A percentile compares a stretch with the other conserved stretches of the same genome.
Conservation (phyloP, 2,329 filamentous ascomycete genomes). For the Emergomyces pasteurianus region DNA sequence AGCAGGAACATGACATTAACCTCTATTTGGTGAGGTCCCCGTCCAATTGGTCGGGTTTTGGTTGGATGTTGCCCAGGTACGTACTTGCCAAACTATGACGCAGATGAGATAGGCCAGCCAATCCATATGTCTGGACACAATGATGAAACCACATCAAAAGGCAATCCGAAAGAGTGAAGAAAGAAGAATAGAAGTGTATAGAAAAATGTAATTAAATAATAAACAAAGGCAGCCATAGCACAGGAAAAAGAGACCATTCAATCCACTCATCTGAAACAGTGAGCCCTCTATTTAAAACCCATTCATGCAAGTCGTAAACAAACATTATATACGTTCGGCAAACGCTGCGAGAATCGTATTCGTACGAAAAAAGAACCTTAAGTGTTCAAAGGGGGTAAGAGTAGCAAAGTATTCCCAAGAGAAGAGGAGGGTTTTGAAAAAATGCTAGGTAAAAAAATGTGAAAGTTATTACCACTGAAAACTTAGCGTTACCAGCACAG, state of each 20-base stretch:
- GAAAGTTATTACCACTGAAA: background rate
- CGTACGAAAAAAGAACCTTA: background rate
- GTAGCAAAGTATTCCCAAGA: background rate
- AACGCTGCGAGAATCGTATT: background rate
- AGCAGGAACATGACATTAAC: no score
- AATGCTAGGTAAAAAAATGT: background rate
- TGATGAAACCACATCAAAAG: background rate
- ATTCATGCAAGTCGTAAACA: background rate
- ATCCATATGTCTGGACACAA: background rate
- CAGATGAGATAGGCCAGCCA: background rate
- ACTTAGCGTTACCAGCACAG: background rate
- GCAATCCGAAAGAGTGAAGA: background rate
- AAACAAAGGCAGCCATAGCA: background rate
- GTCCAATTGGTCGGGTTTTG: no score
- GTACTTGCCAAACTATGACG: background rate
- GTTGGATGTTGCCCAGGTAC: no score
- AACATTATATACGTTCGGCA: background rate
- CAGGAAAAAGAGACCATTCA: background rate
- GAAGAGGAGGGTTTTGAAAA: background rate
- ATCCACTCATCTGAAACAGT: background rate
- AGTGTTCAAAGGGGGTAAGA: background rate
- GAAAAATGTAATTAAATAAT: background rate
- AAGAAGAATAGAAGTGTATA: background rate
- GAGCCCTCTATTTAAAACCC: background rate
- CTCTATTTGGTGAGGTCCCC: no score